Base-by-base conservation (phyloP, 306 rosid species). In the Sechiopsis laciniata region DNA sequence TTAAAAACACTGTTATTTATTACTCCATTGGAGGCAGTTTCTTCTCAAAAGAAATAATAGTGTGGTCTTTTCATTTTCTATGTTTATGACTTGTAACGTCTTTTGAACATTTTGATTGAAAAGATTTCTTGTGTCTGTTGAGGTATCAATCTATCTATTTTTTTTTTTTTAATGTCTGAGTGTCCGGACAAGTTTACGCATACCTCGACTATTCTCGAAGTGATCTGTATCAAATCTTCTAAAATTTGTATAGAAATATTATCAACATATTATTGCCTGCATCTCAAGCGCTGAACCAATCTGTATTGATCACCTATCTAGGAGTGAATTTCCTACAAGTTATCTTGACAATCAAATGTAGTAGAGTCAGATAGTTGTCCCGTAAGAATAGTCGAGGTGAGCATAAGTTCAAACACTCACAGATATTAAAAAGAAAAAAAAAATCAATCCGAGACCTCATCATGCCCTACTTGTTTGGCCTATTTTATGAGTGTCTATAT, bases 81-180 rank as follows among this genome's bases (percentile, higher is more conserved):
- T 62, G 29, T 37, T 37, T 37, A 37, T 58, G 64, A 58, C 35
- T 0, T 5, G 42, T 37, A 37, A 52, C 55, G 13, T 52, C 55
- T 52, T 52, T 52, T 52, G 64, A 62, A 29, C 69, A 62, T 32
- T 7, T 15, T 62, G 50, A 29, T 62, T 62, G 69, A 62, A 62
- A 32, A 62, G 19, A 62, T 62, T 62, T 32, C 21, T 29, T 62
- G 50, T 62, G 50, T 20, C 14, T 14, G 69, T 19, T 62, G n/a
- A 26, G 69, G 21, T 14, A 62, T 35, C 32, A 26, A 3, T 26
- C 32, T 26, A 26, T 26, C 32, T 26, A 26, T 26, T 3, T 26
- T 26, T 26, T 26, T 1, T n/a, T n/a, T n/a, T n/a, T n/a, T n/a
- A n/a, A n/a, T n/a, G n/a, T n/a, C n/a, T 26, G 32, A 26, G 2